A percentile compares a stretch with the other conserved stretches of the same genome.
Evolutionary conservation across 192 early-diverging fungal species (phyloP).

Genomic region (Backusella luteola): DNA sequence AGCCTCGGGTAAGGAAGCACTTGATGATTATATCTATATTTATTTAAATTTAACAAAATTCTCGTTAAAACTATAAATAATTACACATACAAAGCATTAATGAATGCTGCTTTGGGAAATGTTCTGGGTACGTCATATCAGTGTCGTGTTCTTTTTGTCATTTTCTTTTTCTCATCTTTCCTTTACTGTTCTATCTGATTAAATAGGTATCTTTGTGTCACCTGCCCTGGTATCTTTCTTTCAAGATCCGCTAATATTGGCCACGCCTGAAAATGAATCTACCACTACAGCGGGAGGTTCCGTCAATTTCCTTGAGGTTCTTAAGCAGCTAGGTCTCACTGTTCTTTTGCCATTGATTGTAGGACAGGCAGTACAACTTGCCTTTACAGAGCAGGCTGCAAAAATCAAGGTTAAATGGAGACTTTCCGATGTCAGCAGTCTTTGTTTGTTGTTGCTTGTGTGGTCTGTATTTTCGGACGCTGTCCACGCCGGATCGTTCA

Average conservation of each 20-base stretch:
- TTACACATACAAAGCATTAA: constrained; percentile 41
- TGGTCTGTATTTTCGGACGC: constrained; percentile 76
- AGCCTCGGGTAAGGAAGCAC: constrained; percentile 35
- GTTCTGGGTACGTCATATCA: constrained; percentile 29
- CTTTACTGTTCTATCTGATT: neutral
- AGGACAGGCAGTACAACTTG: constrained; percentile 53
- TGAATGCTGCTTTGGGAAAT: constrained; percentile 70
- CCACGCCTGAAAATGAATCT: constrained; percentile 21
- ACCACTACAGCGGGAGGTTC: neutral
- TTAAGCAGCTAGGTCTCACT: constrained; percentile 58
- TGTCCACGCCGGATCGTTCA: constrained; percentile 52
- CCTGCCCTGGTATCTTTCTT: constrained; percentile 53
- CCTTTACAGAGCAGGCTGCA: constrained; percentile 43
- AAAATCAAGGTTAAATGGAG: constrained; percentile 47
- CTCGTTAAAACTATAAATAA: neutral
- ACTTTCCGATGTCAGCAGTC: constrained; percentile 53
- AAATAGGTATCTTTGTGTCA: constrained; percentile 49
- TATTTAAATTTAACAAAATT: neutral
- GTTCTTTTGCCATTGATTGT: constrained; percentile 63
- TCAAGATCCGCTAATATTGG: constrained; percentile 31
- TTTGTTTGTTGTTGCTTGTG: constrained; percentile 62
- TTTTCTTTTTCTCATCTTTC: neutral
- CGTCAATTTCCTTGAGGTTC: constrained; percentile 48
- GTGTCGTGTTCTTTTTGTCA: neutral
- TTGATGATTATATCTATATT: neutral